Base-by-base conservation (phyloP, 345 rosid genomes). In the Citrus mangshanensis region DNA sequence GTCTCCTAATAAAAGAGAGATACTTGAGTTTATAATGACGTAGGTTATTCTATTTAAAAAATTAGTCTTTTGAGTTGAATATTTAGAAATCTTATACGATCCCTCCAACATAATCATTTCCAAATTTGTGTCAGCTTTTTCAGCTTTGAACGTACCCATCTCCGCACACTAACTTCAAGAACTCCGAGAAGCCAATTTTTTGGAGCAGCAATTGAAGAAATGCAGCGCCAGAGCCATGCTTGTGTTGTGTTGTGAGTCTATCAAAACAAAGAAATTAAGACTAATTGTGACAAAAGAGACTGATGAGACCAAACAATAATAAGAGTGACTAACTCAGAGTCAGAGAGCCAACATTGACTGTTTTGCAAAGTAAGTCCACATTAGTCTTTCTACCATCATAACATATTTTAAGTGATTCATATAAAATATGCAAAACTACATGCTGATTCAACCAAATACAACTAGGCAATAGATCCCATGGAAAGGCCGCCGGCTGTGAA, bases 11-110 rank as follows among this genome's bases (percentile, higher is more conserved):
- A 34, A 34, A 34, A 0, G 6, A 5, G 1, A 34, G 1, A 34
- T 34, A 34, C 4, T 34, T 34, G 6, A 5, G 6, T 34, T 34
- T 34, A 34, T 34, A 34, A 34, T 0, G 1, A 34, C 0, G 6
- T 5, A 34, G 0, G 1, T 0, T 5, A 34, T 0, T 34, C 1
- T 34, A 34, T 1, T 34, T 34, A 5, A 34, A 34, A 34, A 5
- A 5, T 5, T 0, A 34, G 1, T 34, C 0, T n/a, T n/a, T n/a
- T n/a, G n/a, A 5, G 0, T 34, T 34, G 0, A 5, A 34, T 34
- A 34, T 5, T 4, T 34, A 34, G 1, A 34, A 34, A 34, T 34
- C 0, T 34, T 5, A 34, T 34, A 6, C 1, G 6, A n/a, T 5
- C 0, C 6, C 6, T 1, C 35, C 35, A 34, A 0, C 6, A 34